Evolutionary conservation across 1,284 basidiomycete species (phyloP).

Genomic region (Lentinus polychrous): DNA sequence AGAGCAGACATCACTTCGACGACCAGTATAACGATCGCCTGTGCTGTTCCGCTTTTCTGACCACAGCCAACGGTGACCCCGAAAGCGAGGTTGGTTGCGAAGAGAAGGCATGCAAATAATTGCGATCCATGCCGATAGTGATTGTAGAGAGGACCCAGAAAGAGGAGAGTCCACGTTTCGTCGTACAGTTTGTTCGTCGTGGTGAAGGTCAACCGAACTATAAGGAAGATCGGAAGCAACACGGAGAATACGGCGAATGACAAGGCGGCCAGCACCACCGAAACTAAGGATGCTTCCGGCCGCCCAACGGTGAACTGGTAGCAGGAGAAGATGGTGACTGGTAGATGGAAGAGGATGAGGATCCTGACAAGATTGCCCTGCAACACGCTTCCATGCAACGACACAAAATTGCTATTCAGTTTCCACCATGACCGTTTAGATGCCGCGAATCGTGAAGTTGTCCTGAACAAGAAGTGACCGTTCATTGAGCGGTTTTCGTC

Average conservation of each 20-base stretch:
- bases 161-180: conserved; percentile 86
- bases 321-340: conserved; percentile 85
- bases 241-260: conserved; percentile 79
- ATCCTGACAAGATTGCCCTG: conserved; percentile 90
- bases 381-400: conserved; percentile 71
- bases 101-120: conserved; percentile 78
- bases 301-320: conserved; percentile 73
- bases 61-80: conserved; percentile 85
- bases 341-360: conserved; percentile 88
- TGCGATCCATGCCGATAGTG: conserved; percentile 90
- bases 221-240: conserved; percentile 66
- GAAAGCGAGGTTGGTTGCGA: conserved; percentile 76
- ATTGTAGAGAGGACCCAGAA: conserved; percentile 92
- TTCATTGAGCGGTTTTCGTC: conserved; percentile 57
- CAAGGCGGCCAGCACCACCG: conserved; percentile 66
- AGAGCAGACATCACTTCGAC: conserved; percentile 80
- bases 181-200: conserved; percentile 91
- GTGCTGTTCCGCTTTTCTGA: conserved; percentile 84
- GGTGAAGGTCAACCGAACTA: conserved; percentile 72
- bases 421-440: conserved; percentile 42
- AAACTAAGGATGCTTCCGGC: conserved; percentile 42
- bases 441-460: conserved; percentile 22
- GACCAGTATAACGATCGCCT: conserved; percentile 84
- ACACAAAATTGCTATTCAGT: conserved; percentile 55
- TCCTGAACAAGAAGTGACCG: conserved; percentile 33